Evolutionary conservation across 352 stramenopile species (phyloP).

Genomic region (Phytophthora ramorum): DNA sequence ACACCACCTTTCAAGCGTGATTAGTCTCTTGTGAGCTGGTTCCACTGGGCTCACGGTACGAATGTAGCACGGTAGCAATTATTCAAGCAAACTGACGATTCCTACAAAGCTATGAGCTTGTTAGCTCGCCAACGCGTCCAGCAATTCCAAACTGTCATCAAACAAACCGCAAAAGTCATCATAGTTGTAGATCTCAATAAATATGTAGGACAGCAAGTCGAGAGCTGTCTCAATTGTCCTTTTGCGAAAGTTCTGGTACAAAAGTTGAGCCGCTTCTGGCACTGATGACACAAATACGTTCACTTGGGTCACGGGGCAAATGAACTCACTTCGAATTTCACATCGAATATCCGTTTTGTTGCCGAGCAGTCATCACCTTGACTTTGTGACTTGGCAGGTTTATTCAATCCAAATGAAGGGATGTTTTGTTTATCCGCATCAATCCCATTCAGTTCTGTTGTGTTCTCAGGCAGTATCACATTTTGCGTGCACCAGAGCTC

Average conservation of each 20-base stretch:
- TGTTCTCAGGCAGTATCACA: conserved; percentile 5
- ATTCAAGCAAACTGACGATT: neutral
- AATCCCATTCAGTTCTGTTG: neutral
- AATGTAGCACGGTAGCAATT: neutral
- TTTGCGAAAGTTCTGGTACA: conserved; percentile 2
- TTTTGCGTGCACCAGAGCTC: conserved; percentile 18
- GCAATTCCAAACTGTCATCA: neutral
- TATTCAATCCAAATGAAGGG: conserved; percentile 4
- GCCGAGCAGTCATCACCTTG: conserved; percentile 12
- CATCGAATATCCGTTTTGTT: neutral
- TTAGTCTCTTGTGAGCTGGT: neutral
- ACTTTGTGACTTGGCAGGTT: neutral
- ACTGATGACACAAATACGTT: neutral
- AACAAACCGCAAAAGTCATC: neutral
- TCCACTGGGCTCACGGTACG: neutral
- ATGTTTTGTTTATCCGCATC: neutral
- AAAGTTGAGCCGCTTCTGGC: conserved; percentile 13
- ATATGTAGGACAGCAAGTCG: neutral
- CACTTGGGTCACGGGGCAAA: neutral
- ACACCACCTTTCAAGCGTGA: neutral
- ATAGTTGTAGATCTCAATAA: neutral
- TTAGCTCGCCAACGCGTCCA: conserved; percentile 4
- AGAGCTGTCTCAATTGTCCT: conserved; percentile 6
- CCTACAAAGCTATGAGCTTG: neutral
- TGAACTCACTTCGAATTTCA: neutral